Evolutionary conservation across 208 protist species (phyloP).

Genomic region (Leishmania turanica): DNA sequence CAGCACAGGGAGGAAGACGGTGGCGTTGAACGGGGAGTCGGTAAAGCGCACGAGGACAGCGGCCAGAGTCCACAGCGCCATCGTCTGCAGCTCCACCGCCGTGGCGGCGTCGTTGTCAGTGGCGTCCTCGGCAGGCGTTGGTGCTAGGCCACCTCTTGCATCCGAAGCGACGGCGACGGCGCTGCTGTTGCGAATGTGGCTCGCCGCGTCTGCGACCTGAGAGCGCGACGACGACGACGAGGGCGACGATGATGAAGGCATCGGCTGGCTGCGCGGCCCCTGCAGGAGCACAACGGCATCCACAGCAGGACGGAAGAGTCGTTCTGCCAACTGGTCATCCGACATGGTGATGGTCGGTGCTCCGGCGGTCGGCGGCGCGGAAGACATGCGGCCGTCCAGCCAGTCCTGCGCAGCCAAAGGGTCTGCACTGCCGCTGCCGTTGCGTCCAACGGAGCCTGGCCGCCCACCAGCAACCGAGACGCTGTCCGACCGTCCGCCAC

Average conservation of each 20-base stretch:
- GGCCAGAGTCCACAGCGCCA: conserved; percentile 45
- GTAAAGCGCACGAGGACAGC: conserved; percentile 63
- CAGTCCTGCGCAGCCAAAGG: conserved; percentile 27
- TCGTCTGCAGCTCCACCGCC: conserved; percentile 40
- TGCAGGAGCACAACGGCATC: conserved; percentile 42
- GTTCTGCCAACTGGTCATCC: conserved; percentile 44
- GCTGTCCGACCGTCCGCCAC: not conserved
- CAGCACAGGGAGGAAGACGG: conserved; percentile 56
- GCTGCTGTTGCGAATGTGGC: not conserved
- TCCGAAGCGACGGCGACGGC: not conserved
- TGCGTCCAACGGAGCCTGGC: conserved; percentile 3
- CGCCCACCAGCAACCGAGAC: conserved; percentile 1
- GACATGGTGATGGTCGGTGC: conserved; percentile 12
- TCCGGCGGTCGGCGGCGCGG: conserved; percentile 9
- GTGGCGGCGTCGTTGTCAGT: not conserved
- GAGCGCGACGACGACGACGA: too few relatives aligned
- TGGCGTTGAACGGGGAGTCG: conserved; percentile 52
- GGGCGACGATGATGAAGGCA: too few relatives aligned
- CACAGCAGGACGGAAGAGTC: conserved; percentile 42
- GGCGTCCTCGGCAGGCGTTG: not conserved
- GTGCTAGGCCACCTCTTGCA: not conserved
- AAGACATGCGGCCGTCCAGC: conserved; percentile 47
- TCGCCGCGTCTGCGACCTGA: not conserved
- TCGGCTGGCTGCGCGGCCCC: not conserved
- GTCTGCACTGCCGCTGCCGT: conserved; percentile 27